These are phyloP conservation scores for Camellia lanceoleosa DNA, from an alignment of 148 eudicot species.

Conservation along the genomic window DNA sequence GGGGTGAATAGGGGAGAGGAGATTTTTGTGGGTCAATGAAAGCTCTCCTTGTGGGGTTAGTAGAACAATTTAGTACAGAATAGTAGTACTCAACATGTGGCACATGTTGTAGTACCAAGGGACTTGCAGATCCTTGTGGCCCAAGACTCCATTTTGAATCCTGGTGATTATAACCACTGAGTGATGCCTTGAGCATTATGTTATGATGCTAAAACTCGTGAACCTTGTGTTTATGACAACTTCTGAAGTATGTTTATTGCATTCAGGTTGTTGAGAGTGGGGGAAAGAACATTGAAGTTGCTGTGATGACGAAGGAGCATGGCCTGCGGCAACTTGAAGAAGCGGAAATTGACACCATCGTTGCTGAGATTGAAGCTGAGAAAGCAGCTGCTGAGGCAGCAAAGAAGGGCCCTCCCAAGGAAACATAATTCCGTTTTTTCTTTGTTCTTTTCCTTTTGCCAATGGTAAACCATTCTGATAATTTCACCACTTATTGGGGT, in stretches of 20 bases:
- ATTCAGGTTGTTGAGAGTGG: constrained; percentile 95
- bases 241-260: background rate
- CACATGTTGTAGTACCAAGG: too few species aligned
- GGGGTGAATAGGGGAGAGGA: too few species aligned
- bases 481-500: constrained; percentile 30
- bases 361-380: constrained; percentile 94
- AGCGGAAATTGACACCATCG: constrained; percentile 89
- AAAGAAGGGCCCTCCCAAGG: constrained; percentile 74
- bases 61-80: too few species aligned
- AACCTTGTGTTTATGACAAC: background rate
- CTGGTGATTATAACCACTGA: too few species aligned
- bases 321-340: constrained; percentile 92
- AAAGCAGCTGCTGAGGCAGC: constrained; percentile 86
- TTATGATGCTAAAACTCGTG: background rate
- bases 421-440: constrained; percentile 28
- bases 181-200: background rate
- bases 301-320: constrained; percentile 78
- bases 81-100: too few species aligned
- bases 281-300: constrained; percentile 97
- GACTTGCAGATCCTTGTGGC: too few species aligned
- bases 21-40: too few species aligned
- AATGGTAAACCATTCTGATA: background rate
- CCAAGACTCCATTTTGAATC: background rate
- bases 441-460: background rate
- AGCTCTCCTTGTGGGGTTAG: too few species aligned